Evolutionary conservation across 2,329 filamentous ascomycete species (phyloP), one percentile per base, ranked within the genome.

Genomic region (Corinectria fuckeliana): DNA sequence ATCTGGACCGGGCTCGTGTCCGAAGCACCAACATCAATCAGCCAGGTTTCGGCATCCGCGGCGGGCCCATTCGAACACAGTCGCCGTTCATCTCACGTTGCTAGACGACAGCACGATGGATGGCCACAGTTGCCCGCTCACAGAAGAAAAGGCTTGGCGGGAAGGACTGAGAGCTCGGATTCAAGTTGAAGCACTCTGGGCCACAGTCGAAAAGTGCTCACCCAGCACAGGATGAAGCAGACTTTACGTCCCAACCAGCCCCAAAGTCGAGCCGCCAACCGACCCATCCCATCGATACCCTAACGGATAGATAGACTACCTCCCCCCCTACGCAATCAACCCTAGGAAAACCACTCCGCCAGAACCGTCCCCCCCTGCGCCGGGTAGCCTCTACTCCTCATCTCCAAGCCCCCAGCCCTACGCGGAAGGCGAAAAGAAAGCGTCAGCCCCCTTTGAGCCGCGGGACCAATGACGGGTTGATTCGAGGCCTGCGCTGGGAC

Each of bases 401-500:
- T 20, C 3, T 2, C n/a, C 16, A 26, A 28, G 18, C 45, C 34
- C 49, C 52, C 56, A 58, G 56, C 56, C 56, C 56, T 58, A 58
- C 49, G 49, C 42, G 56, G 48, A 25, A 32, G 18, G 26, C 13
- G n/a, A n/a, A n/a, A n/a, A 13, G 14, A 20, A 18, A 50, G 32
- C 41, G 42, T 44, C 41, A 53, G n/a, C 26, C 42, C 30, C 50
- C 41, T 30, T 20, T 4, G 23, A 18, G 16, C 32, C 20, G 32
- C 10, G 6, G 49, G 30, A 34, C 56, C 56, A 58, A 58, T 58
- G 14, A 48, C 39, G 39, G 32, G 11, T n/a, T n/a, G 25, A 11
- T 25, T 57, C 9, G 48, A 52, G 48, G 54, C 41, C 48, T 30
- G 54, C 54, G 54, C 48, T 58, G 56, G n/a, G 34, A 47, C 42